Percentiles rank a stretch among this genome's conserved stretches.
These are phyloP conservation scores for Mycena epipterygia DNA, from an alignment of 768 basidiomycete species.

Conservation along the genomic window DNA sequence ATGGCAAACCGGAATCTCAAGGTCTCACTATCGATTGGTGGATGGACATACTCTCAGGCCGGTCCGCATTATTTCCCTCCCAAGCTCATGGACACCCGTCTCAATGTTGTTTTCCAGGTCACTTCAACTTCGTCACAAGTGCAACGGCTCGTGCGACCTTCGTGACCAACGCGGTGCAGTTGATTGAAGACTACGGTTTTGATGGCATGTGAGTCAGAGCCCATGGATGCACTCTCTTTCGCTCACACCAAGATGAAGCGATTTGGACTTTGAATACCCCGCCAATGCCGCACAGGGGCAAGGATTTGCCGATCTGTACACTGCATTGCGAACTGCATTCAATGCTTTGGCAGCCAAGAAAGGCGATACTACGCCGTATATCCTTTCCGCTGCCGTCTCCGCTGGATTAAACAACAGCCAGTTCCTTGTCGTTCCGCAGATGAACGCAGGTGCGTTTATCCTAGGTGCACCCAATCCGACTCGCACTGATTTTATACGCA, in stretches of 20 bases:
- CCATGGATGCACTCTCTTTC: not conserved
- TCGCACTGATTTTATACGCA: constrained; percentile 16
- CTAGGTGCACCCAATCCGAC: not conserved
- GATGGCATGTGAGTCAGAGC: constrained; percentile 73
- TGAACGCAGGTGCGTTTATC: constrained; percentile 57
- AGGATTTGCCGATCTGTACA: constrained; percentile 76
- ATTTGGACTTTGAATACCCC: constrained; percentile 88
- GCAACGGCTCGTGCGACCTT: constrained; percentile 66
- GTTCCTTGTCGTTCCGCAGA: constrained; percentile 70
- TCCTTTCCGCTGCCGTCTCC: constrained; percentile 73
- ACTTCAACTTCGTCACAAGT: constrained; percentile 75
- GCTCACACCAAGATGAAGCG: constrained; percentile 51
- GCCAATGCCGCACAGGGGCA: constrained; percentile 68
- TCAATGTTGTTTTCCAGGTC: constrained; percentile 51
- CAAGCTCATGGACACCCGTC: not conserved
- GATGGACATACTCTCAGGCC: constrained; percentile 80
- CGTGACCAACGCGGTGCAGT: constrained; percentile 69
- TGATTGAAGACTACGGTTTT: constrained; percentile 83
- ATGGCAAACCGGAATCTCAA: constrained; percentile 68
- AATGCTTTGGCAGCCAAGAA: constrained; percentile 69
- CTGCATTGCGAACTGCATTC: constrained; percentile 73
- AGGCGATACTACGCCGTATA: constrained; percentile 72
- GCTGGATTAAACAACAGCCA: constrained; percentile 70
- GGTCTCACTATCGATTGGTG: constrained; percentile 65
- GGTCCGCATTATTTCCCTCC: constrained; percentile 43